phyloP scores from a whole-genome alignment of 208 protist species.

The Tritrichomonas musculus region DNA sequence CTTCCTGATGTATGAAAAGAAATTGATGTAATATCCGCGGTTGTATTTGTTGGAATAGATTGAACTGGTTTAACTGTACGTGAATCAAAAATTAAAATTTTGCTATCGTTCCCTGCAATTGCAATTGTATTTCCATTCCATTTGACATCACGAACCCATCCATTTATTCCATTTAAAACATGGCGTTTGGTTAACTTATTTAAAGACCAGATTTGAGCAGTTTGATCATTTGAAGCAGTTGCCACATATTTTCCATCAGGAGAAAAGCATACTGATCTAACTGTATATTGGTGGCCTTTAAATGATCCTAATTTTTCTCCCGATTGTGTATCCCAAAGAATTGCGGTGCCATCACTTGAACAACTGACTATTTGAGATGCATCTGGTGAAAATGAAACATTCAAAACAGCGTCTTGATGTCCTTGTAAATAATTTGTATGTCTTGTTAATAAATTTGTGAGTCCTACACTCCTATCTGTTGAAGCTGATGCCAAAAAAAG shows the following conservation, averaged over 20 bases:
- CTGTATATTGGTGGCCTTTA: background rate
- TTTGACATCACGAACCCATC: constrained; percentile 12
- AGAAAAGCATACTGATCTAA: background rate
- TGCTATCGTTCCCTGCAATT: background rate
- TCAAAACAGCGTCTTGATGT: background rate
- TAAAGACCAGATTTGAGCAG: background rate
- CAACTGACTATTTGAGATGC: background rate
- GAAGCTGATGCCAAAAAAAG: background rate
- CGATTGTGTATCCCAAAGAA: background rate
- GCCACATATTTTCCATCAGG: background rate
- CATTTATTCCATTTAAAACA: background rate
- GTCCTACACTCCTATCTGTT: background rate
- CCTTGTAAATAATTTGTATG: background rate
- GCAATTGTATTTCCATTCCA: background rate
- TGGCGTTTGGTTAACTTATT: background rate
- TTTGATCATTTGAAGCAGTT: constrained; percentile 17
- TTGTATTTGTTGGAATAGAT: background rate
- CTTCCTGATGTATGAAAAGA: background rate
- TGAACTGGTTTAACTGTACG: background rate
- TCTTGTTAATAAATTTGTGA: background rate
- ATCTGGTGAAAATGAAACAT: background rate
- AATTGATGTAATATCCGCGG: background rate
- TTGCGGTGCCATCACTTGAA: background rate
- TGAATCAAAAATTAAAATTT: background rate
- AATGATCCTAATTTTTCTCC: background rate